Evolutionary conservation across 768 basidiomycete species (phyloP).

Genomic region (Tylopilus intermedius): DNA sequence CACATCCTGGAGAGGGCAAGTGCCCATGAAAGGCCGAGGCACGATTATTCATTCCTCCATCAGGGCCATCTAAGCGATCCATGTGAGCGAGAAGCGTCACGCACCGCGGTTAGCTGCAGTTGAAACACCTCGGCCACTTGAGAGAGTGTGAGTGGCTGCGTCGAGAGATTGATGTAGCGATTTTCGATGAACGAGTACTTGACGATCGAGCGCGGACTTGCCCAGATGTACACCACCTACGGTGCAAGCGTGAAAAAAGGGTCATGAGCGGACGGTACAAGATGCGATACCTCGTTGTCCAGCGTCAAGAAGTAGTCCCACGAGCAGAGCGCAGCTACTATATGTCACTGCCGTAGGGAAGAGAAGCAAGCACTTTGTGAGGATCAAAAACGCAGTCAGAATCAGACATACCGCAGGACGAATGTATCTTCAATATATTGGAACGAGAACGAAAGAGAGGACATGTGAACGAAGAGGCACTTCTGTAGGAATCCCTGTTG

Average conservation of each 20-base stretch:
- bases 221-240: neutral
- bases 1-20: neutral
- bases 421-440: neutral
- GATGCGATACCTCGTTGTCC: constrained; percentile 1
- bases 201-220: neutral
- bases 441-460: no score
- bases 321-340: neutral
- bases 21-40: neutral
- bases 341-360: neutral
- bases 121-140: neutral
- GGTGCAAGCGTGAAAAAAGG: neutral
- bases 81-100: neutral
- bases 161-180: constrained; percentile 2
- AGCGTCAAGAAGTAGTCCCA: constrained; percentile 5
- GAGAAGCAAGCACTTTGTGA: neutral
- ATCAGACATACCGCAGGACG: neutral
- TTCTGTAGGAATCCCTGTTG: neutral
- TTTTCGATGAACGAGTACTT: constrained; percentile 2
- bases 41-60: neutral
- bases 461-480: neutral
- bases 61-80: neutral
- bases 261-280: neutral
- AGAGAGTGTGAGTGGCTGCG: neutral
- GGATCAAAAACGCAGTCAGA: neutral
- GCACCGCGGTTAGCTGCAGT: neutral